Percentiles rank a stretch among this genome's conserved stretches.
Evolutionary conservation across 495 filamentous ascomycete species (phyloP).

Genomic region (Cenococcum geophilum): DNA sequence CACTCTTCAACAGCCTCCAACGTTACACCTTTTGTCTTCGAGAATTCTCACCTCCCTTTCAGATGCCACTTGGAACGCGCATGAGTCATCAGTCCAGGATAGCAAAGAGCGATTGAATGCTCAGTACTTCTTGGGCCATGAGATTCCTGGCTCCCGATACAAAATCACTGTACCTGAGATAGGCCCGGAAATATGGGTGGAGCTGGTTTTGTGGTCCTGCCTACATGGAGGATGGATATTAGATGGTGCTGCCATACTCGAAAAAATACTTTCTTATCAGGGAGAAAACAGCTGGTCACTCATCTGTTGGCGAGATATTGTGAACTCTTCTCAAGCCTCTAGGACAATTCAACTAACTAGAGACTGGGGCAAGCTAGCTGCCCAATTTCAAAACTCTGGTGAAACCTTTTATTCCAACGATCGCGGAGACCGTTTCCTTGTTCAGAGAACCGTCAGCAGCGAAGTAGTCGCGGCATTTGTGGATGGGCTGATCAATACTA

Average conservation of each 20-base stretch:
- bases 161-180: constrained; percentile 49
- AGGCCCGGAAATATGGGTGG: constrained; percentile 58
- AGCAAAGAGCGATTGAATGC: constrained; percentile 44
- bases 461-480: constrained; percentile 53
- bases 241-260: constrained; percentile 49
- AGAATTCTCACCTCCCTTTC: constrained; percentile 57
- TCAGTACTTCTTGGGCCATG: constrained; percentile 38
- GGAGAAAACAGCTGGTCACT: constrained; percentile 33
- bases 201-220: constrained; percentile 62
- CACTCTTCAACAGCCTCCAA: constrained; percentile 51
- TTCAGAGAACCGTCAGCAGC: constrained; percentile 48
- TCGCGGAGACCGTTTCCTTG: constrained; percentile 11
- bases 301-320: constrained; percentile 38
- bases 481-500: constrained; percentile 45
- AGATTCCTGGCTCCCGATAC: constrained; percentile 48
- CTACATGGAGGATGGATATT: constrained; percentile 54
- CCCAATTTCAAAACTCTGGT: not conserved
- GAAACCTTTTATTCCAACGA: not conserved
- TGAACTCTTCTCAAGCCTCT: constrained; percentile 11
- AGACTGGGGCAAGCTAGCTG: constrained; percentile 2
- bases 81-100: constrained; percentile 43
- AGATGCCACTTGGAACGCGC: constrained; percentile 55
- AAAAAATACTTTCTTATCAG: constrained; percentile 34
- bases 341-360: not conserved
- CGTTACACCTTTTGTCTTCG: constrained; percentile 50